phyloP scores from a whole-genome alignment of 768 basidiomycete genomes.

The Hericium alpestre region DNA sequence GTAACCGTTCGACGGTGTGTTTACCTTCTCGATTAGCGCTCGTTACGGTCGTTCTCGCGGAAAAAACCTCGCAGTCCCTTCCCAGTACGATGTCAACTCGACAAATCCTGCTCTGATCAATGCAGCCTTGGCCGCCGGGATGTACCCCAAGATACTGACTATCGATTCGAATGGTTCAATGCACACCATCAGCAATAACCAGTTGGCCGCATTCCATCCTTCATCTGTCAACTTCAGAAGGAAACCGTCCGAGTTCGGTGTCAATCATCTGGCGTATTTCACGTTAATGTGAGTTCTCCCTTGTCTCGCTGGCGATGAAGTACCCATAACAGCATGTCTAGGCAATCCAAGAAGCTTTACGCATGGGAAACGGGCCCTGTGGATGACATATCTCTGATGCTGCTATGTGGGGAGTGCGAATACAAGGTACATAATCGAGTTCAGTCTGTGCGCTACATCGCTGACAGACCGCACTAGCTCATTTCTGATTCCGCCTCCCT shows the following conservation, averaged over 20 bases:
- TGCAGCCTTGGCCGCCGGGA: conserved; percentile 72
- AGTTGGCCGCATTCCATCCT: conserved; percentile 72
- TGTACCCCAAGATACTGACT: conserved; percentile 84
- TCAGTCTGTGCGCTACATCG: not conserved
- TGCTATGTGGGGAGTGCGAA: conserved; percentile 86
- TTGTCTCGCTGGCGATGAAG: not conserved
- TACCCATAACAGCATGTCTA: conserved; percentile 18
- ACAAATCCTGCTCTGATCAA: conserved; percentile 56
- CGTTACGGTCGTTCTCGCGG: conserved; percentile 66
- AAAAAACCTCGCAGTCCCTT: conserved; percentile 67
- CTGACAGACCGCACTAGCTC: conserved; percentile 34
- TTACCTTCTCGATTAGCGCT: conserved; percentile 31
- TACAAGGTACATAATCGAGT: conserved; percentile 48
- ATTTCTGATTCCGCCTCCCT: conserved; percentile 60
- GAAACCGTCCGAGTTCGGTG: conserved; percentile 58
- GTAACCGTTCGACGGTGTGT: not conserved
- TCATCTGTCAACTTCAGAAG: conserved; percentile 82
- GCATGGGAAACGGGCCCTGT: conserved; percentile 90
- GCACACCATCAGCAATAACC: conserved; percentile 76
- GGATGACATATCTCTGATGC: conserved; percentile 69
- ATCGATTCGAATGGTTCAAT: conserved; percentile 60
- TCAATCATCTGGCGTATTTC: conserved; percentile 72
- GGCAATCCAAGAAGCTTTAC: conserved; percentile 90
- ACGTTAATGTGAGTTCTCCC: conserved; percentile 61
- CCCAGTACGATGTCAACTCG: conserved; percentile 60